Base-by-base conservation (phyloP, 441 rosid species). In the Jatropha podagrica region DNA sequence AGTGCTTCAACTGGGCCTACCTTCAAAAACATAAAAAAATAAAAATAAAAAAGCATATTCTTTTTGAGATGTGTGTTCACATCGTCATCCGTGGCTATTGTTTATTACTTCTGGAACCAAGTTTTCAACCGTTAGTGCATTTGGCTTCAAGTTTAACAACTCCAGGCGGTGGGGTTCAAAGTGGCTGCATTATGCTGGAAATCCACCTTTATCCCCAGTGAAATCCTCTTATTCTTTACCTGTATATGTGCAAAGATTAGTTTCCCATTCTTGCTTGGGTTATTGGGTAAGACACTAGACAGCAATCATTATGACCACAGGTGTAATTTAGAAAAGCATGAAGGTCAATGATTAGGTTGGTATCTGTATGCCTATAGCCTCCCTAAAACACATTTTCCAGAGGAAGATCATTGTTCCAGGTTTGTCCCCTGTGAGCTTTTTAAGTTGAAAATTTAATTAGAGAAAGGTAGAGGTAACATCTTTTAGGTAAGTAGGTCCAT, bases 31-130 rank as follows among this genome's bases (percentile, higher is more conserved):
- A 44, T 52, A 52, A 52, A 48, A 44, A 48, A 52, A 63, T 4
- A 3, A 58, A 58, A 10, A 51, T 23, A 44, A 65, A 54, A 67
- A 41, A 7, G 68, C 68, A 59, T 68, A 68, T 75, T 67, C 60
- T 59, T 20, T 58, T 68, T 18, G 60, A 46, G 58, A 41, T 68
- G 2, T 66, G 67, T 68, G 73, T 75, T 75, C 78, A 75, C 59
- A 75, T 37, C 15, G 15, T 18, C 52, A 32, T 23, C 13, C 32
- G 40, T 17, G 26, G 18, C 46, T 15, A 11, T 42, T 42, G 3
- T 8, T 7, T 44, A 9, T 38, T 14, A 18, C 26, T 5, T 14
- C n/a, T 70, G 18, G 70, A 20, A 23, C 37, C 1, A 55, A 27
- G 0, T 2, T 51, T 37, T 48, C 20, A 27, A 48, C 32, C 27